Percentiles rank a stretch among this genome's conserved stretches.
These are phyloP conservation scores for Endocalyx cinctus DNA, from an alignment of 2,329 filamentous ascomycete species.

Conservation along the genomic window DNA sequence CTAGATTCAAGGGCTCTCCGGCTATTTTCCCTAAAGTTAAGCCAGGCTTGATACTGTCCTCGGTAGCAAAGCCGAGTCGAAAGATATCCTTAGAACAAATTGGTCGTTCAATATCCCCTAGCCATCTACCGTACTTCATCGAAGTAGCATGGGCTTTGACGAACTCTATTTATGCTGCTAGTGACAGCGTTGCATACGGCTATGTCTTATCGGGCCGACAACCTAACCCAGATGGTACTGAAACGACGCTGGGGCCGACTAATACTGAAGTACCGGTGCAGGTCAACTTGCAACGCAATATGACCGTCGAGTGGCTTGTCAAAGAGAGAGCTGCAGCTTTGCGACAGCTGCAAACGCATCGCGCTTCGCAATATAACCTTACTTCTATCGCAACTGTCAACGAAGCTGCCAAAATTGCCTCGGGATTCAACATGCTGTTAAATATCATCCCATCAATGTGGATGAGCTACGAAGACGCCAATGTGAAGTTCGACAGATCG, in stretches of 20 bases:
- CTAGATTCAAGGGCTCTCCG: conserved; percentile 8
- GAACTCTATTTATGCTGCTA: conserved; percentile 3
- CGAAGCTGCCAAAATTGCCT: conserved; percentile 7
- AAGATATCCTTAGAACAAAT: conserved; percentile 2
- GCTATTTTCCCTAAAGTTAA: conserved; percentile 6
- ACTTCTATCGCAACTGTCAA: conserved; percentile 4
- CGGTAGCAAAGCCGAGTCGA: conserved; percentile 1
- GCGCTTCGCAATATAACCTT: conserved; percentile 6
- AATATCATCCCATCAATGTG: conserved; percentile 6
- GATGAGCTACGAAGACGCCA: background rate
- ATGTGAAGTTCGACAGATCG: conserved; percentile 2
- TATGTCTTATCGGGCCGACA: conserved; percentile 9
- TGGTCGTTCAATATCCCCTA: conserved; percentile 1
- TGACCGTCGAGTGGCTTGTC: conserved; percentile 7
- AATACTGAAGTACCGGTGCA: conserved; percentile 9
- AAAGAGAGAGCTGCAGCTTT: conserved; percentile 7
- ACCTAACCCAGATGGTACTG: conserved; percentile 2
- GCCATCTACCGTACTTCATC: conserved; percentile 7
- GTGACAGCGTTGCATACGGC: conserved; percentile 10
- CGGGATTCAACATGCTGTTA: conserved; percentile 7
- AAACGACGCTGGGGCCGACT: conserved; percentile 8
- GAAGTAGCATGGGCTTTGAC: conserved; percentile 14
- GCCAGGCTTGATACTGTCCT: conserved; percentile 1
- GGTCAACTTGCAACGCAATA: conserved; percentile 6
- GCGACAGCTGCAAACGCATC: conserved; percentile 5